Evolutionary conservation across 1,284 basidiomycete genomes (phyloP).

Genomic region (Apiotrichum porosum): DNA sequence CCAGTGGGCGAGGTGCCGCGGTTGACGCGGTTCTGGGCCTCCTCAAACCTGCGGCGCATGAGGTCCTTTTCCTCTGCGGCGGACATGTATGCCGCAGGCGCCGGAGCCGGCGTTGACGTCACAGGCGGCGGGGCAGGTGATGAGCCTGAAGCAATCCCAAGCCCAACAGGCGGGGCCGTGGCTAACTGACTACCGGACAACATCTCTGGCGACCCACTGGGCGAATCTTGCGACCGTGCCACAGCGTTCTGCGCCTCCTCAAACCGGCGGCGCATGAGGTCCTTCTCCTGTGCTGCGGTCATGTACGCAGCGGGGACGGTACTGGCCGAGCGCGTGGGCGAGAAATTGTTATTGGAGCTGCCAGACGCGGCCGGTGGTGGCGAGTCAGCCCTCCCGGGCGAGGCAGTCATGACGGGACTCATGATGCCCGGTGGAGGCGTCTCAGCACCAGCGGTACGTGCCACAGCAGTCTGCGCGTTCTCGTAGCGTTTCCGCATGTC

Average conservation of each 20-base stretch:
- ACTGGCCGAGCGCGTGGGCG: too few relatives aligned
- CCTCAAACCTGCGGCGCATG: slow-evolving; percentile 20
- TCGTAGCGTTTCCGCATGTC: slow-evolving; percentile 6
- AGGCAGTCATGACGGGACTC: too few relatives aligned
- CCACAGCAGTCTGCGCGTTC: slow-evolving; percentile 29
- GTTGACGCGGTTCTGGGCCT: slow-evolving; percentile 52
- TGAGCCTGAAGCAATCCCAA: not conserved
- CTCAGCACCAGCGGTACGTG: too few relatives aligned
- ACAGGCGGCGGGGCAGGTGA: too few relatives aligned
- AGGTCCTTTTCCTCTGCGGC: slow-evolving; percentile 21
- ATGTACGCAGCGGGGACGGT: too few relatives aligned
- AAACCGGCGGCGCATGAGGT: slow-evolving; percentile 35
- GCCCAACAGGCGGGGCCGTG: not conserved
- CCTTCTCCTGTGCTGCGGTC: slow-evolving; percentile 30
- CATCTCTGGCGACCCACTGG: not conserved
- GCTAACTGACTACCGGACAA: too few relatives aligned
- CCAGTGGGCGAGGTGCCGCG: not conserved
- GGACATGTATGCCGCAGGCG: slow-evolving; percentile 5
- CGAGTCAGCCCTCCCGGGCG: too few relatives aligned
- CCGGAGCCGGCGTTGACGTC: too few relatives aligned
- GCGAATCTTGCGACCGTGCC: slow-evolving; percentile 2
- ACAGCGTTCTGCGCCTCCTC: slow-evolving; percentile 15
- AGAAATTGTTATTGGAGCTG: too few relatives aligned
- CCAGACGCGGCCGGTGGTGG: too few relatives aligned
- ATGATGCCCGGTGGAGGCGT: too few relatives aligned